A percentile compares a stretch with the other conserved stretches of the same genome.
Conservation (phyloP, 2,329 filamentous ascomycete species). For the Thermothelomyces thermophilus region DNA sequence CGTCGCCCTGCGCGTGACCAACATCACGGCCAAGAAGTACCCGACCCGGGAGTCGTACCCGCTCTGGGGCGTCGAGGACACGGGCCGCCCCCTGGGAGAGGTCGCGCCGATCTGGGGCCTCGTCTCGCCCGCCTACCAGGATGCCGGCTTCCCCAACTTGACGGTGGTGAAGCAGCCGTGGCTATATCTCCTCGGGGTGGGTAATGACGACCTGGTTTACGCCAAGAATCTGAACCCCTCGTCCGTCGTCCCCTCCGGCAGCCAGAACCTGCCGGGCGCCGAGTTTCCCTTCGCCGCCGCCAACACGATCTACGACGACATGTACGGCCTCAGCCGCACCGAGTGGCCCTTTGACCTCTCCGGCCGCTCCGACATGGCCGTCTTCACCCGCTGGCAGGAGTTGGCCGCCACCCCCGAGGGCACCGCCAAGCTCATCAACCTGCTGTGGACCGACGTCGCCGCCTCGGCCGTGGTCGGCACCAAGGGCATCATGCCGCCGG, state of each 20-base stretch:
- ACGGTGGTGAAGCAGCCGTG: slow-evolving; percentile 26
- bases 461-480: slow-evolving; percentile 39
- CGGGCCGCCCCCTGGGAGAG: slow-evolving; percentile 23
- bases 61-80: slow-evolving; percentile 32
- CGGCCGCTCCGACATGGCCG: slow-evolving; percentile 30
- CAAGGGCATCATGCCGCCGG: slow-evolving; percentile 15
- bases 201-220: no score
- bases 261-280: slow-evolving; percentile 30
- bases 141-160: slow-evolving; percentile 28
- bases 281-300: slow-evolving; percentile 27
- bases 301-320: slow-evolving; percentile 19
- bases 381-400: slow-evolving; percentile 37
- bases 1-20: slow-evolving; percentile 29
- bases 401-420: slow-evolving; percentile 26
- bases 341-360: neutral
- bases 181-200: slow-evolving; percentile 19
- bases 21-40: slow-evolving; percentile 34
- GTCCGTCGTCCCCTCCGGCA: neutral
- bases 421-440: slow-evolving; percentile 34
- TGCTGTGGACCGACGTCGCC: slow-evolving; percentile 40
- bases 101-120: slow-evolving; percentile 36
- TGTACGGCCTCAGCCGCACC: neutral
- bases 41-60: slow-evolving; percentile 26
- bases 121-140: slow-evolving; percentile 26
- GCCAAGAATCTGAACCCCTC: no score